Conservation (phyloP, 139 green algal genomes). For the Chlorella sp. region DNA sequence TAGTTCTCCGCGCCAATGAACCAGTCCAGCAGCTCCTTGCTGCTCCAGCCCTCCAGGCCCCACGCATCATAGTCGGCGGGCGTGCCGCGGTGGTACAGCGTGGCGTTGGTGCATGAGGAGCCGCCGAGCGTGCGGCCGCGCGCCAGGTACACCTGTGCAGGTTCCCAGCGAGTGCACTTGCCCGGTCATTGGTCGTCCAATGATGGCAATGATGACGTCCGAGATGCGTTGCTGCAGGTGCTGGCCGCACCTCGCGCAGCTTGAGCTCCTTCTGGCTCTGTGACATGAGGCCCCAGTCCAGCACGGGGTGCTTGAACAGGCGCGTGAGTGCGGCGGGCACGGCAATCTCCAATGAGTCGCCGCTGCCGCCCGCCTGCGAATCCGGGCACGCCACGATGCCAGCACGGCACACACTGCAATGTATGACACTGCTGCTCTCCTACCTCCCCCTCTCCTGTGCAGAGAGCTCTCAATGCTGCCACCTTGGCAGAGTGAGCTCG, state of each 20-base stretch:
- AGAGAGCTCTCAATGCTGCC: too few species aligned
- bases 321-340: slow-evolving; percentile 70
- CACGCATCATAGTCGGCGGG: slow-evolving; percentile 80
- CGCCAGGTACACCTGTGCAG: slow-evolving; percentile 74
- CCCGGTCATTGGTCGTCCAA: too few species aligned
- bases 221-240: background rate
- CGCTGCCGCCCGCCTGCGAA: background rate
- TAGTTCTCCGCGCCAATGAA: slow-evolving; percentile 76
- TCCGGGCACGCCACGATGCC: background rate
- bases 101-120: slow-evolving; percentile 82
- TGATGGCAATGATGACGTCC: too few species aligned
- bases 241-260: slow-evolving; percentile 44
- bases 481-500: too few species aligned
- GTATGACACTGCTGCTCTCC: too few species aligned
- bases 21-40: slow-evolving; percentile 71
- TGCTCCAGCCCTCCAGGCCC: slow-evolving; percentile 67
- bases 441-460: too few species aligned
- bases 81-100: slow-evolving; percentile 78
- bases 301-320: slow-evolving; percentile 65
- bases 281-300: slow-evolving; percentile 85
- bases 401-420: background rate
- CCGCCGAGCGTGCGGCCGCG: slow-evolving; percentile 79
- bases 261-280: slow-evolving; percentile 48
- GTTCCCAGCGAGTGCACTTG: too few species aligned
- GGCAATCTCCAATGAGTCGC: slow-evolving; percentile 27